These are phyloP conservation scores for Mycosphaerella sp. DNA, from an alignment of 2,329 filamentous ascomycete genomes.

Conservation along the genomic window DNA sequence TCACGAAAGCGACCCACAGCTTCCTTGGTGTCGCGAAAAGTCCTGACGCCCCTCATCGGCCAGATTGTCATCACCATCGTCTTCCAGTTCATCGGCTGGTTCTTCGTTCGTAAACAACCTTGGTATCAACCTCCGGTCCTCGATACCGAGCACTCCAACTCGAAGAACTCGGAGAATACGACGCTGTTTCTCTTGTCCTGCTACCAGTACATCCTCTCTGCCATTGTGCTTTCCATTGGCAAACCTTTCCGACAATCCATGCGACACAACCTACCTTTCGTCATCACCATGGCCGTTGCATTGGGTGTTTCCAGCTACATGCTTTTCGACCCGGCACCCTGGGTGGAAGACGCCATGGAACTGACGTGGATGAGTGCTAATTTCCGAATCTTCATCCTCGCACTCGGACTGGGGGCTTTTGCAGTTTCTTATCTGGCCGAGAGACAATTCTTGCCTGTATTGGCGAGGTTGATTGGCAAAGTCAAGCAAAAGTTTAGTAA, in stretches of 20 bases:
- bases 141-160: constrained; percentile 71
- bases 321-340: constrained; percentile 65
- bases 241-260: constrained; percentile 80
- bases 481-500: constrained; percentile 52
- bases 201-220: constrained; percentile 90
- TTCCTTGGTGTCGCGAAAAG: constrained; percentile 85
- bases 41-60: constrained; percentile 79
- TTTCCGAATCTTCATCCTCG: constrained; percentile 68
- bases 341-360: constrained; percentile 72
- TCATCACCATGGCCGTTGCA: constrained; percentile 65
- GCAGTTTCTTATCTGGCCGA: constrained; percentile 64
- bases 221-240: constrained; percentile 84
- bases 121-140: constrained; percentile 83
- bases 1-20: constrained; percentile 84
- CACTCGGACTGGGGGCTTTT: constrained; percentile 64
- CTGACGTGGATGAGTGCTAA: constrained; percentile 66
- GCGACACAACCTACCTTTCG: constrained; percentile 76
- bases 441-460: constrained; percentile 58
- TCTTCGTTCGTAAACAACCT: constrained; percentile 66
- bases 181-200: constrained; percentile 83
- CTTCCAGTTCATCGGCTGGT: constrained; percentile 67
- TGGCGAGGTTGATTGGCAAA: constrained; percentile 62
- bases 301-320: constrained; percentile 69
- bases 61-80: constrained; percentile 77
- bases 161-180: constrained; percentile 89